A percentile compares a stretch with the other conserved stretches of the same genome.
These are phyloP conservation scores for Eucalyptus pauciflora DNA, from an alignment of 345 rosid genomes.

Conservation along the genomic window DNA sequence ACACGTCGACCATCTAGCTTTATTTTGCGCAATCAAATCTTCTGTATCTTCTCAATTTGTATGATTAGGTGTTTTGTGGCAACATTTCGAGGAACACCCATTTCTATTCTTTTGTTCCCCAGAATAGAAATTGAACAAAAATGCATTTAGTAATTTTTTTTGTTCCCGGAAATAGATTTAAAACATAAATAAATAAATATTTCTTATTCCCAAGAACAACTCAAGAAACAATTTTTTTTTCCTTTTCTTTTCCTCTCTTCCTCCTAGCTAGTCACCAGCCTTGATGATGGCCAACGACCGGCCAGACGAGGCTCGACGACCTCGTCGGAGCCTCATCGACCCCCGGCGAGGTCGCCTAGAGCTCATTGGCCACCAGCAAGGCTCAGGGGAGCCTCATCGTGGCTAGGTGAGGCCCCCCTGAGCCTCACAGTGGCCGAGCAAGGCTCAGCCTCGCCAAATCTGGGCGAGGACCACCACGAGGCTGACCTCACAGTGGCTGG, in stretches of 20 bases:
- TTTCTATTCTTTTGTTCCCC: fast-evolving
- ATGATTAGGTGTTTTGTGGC: no score
- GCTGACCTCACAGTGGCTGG: fast-evolving
- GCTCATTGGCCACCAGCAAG: fast-evolving
- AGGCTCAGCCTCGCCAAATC: fast-evolving
- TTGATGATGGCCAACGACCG: fast-evolving
- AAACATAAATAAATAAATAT: no score
- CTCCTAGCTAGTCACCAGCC: fast-evolving
- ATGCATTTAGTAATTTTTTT: fast-evolving
- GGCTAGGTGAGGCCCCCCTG: no score
- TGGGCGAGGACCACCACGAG: no score
- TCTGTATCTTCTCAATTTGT: background rate
- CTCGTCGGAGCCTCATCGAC: fast-evolving
- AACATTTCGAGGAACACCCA: fast-evolving
- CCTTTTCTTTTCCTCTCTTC: no score
- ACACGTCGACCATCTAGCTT: background rate
- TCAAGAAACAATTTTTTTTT: no score
- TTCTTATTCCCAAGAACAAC: no score
- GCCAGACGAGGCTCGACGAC: fast-evolving
- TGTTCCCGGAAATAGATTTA: fast-evolving
- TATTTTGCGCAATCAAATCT: background rate
- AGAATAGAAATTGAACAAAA: fast-evolving
- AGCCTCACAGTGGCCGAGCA: fast-evolving
- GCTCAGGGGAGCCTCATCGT: fast-evolving
- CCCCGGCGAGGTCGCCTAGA: fast-evolving